Evolutionary conservation across 1,284 basidiomycete genomes (phyloP), one percentile per base, ranked within the genome.

Genomic region (Anthracocystis panici-leucophaei): DNA sequence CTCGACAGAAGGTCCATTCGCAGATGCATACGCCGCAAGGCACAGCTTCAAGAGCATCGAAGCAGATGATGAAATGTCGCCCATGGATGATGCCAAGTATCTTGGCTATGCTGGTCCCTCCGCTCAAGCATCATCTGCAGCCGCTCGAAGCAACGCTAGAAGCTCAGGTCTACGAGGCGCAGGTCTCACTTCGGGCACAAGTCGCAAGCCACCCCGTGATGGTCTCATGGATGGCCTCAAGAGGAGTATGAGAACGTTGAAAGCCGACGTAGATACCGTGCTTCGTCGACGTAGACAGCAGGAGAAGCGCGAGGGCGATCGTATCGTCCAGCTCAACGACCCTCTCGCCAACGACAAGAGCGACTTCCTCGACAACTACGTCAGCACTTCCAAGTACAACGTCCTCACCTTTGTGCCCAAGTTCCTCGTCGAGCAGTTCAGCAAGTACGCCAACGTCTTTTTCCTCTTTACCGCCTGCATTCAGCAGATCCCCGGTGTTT

Each of bases 401-500:
- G 77, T 92, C 40, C 89, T 89, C 35, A 93, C 93, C 0, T 99
- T 99, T 86, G 75, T 95, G 11, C 95, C 94, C 55, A 98, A 97
- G 86, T 99, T 99, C 87, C 86, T 99, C 65, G 57, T 74, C 54
- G 95, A 97, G 86, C 95, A 97, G 91, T 97, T 97, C 88, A 94
- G 93, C 73, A 96, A 97, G 89, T 98, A 97, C 84, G 97, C 97
- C 79, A 99, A 99, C 86, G 72, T 99, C 69, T 99, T 99, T 89
- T 99, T 99, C 90, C 88, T 99, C 68, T 99, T 99, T 88, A 99
- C 96, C 29, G 95, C 95, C 27, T 93, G 91, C 86, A 98, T 99
- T 60, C 96, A 99, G 86, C 97, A 99, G 87, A 95, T 99, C 76
- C 97, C 97, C 11, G 93, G 91, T 78, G 97, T 99, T 7, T 99